Evolutionary conservation across 495 filamentous ascomycete species (phyloP).

Genomic region (Paragyromitra xinjiangensis): DNA sequence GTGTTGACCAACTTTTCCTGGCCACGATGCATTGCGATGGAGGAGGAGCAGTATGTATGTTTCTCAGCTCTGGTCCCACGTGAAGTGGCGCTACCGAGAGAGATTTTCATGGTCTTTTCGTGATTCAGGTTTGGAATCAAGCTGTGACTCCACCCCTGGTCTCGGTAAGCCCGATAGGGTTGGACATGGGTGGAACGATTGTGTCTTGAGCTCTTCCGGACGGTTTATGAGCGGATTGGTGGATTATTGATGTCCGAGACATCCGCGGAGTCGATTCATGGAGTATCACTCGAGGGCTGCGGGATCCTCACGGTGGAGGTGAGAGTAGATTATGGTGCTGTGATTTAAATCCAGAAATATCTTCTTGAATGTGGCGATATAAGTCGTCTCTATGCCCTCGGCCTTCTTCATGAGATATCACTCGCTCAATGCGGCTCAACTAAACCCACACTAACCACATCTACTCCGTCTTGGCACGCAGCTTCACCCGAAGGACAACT

Average conservation of each 20-base stretch:
- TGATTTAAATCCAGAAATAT: background rate
- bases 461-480: slow-evolving; percentile 26
- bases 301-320: background rate
- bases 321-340: background rate
- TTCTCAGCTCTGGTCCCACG: background rate
- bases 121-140: slow-evolving; percentile 13
- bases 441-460: background rate
- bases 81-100: background rate
- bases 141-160: background rate
- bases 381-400: background rate
- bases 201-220: background rate
- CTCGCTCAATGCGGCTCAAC: slow-evolving; percentile 50
- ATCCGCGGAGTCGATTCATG: slow-evolving; percentile 8
- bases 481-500: slow-evolving; percentile 18
- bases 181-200: background rate
- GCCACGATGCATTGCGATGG: slow-evolving; percentile 15
- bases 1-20: background rate
- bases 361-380: background rate
- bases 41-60: background rate
- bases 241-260: slow-evolving; percentile 11
- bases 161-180: background rate
- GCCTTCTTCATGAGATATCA: slow-evolving; percentile 28
- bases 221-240: slow-evolving; percentile 14
- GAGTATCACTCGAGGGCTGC: slow-evolving; percentile 30
- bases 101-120: background rate